Evolutionary conservation across 2,329 filamentous ascomycete genomes (phyloP).

Genomic region (Aspergillus pseudotamarii): DNA sequence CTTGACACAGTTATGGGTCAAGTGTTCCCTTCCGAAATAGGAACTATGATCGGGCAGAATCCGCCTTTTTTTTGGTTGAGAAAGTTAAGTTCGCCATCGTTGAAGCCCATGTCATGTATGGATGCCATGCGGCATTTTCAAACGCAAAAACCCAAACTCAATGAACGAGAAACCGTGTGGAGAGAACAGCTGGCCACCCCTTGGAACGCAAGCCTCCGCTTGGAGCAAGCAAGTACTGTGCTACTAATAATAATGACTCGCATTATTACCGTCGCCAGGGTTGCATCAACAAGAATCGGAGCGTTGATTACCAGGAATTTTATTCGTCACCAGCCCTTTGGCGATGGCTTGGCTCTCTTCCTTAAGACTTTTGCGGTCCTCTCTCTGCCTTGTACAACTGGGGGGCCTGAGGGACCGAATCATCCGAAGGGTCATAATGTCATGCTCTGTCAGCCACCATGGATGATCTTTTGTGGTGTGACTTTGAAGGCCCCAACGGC

Average conservation of each 20-base stretch:
- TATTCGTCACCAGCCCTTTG: constrained; percentile 29
- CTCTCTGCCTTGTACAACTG: background rate
- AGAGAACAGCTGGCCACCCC: constrained; percentile 6
- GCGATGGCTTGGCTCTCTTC: constrained; percentile 19
- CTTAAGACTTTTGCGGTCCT: background rate
- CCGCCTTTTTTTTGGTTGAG: too few species aligned
- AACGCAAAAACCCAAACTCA: background rate
- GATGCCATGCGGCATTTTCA: constrained; percentile 1
- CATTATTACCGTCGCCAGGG: constrained; percentile 15
- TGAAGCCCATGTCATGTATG: background rate
- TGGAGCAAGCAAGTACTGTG: constrained; percentile 3
- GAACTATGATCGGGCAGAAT: background rate
- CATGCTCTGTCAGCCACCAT: background rate
- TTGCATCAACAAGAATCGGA: constrained; percentile 20
- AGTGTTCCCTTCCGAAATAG: background rate
- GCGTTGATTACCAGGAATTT: constrained; percentile 9
- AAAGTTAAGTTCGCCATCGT: background rate
- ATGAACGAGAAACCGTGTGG: background rate
- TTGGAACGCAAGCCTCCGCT: constrained; percentile 17
- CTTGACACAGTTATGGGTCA: background rate
- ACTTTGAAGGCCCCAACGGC: background rate
- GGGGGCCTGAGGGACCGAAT: background rate
- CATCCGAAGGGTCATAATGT: background rate
- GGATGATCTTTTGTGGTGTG: background rate
- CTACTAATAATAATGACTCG: constrained; percentile 9